Conservation (phyloP, 768 basidiomycete species). For the button mushroom (Agaricus bisporus) region DNA sequence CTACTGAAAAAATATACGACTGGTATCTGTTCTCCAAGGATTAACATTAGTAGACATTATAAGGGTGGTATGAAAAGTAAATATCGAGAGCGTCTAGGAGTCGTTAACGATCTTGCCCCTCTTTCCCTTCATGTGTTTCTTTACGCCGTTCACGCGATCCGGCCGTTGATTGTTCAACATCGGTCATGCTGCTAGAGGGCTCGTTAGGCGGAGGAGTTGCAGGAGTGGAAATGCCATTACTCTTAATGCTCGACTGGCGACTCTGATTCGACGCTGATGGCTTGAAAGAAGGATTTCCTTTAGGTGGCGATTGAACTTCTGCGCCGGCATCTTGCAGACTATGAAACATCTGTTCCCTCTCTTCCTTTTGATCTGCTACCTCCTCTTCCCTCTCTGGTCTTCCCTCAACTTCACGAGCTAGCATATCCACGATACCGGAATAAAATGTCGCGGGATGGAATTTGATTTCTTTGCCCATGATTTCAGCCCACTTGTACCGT, state of each 20-base stretch:
- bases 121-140: background rate
- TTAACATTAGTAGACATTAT: background rate
- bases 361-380: background rate
- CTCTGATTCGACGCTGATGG: background rate
- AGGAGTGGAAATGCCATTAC: background rate
- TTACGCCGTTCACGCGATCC: too few relatives aligned
- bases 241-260: background rate
- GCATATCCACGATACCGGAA: conserved; percentile 71
- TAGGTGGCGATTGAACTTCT: background rate
- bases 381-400: conserved; percentile 18
- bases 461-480: conserved; percentile 83
- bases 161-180: background rate
- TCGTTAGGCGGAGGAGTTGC: background rate
- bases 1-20: background rate
- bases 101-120: too few relatives aligned
- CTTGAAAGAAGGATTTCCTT: background rate
- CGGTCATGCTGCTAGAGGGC: background rate
- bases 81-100: background rate
- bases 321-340: conserved; percentile 18
- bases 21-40: background rate
- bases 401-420: conserved; percentile 71
- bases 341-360: conserved; percentile 20
- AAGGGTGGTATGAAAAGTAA: background rate
- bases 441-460: conserved; percentile 94
- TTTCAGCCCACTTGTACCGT: conserved; percentile 83